These are phyloP conservation scores for Brassica rapa DNA, from an alignment of 345 rosid genomes.

Conservation along the genomic window DNA sequence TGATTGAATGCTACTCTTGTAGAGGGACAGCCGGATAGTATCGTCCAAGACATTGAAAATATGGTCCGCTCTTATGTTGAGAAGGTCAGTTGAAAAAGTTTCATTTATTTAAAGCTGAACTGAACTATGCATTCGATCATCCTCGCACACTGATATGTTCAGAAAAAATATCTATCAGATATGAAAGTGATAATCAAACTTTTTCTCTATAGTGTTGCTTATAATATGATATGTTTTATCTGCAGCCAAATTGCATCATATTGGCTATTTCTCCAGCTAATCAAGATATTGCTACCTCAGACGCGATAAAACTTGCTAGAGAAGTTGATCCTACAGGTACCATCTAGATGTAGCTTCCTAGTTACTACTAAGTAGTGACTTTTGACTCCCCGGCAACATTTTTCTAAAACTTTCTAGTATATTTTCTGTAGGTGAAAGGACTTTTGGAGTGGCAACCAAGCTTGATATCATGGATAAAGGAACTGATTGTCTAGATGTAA, in stretches of 20 bases:
- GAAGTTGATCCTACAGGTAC: constrained; percentile 99
- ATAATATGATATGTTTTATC: constrained; percentile 28
- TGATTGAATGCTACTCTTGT: constrained; percentile 43
- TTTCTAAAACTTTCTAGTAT: background rate
- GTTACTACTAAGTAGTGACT: constrained; percentile 1
- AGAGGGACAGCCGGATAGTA: constrained; percentile 92
- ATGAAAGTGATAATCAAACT: constrained; percentile 4
- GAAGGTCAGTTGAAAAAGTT: constrained; percentile 60
- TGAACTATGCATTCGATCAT: constrained; percentile 9
- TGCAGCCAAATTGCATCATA: constrained; percentile 96
- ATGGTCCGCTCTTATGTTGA: constrained; percentile 99
- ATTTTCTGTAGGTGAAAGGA: constrained; percentile 77
- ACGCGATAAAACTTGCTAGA: constrained; percentile 98
- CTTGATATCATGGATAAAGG: constrained; percentile 99
- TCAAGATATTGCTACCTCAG: constrained; percentile 99
- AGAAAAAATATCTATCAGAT: constrained; percentile 4
- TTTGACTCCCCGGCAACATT: constrained; percentile 23
- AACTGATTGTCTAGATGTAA: constrained; percentile 88
- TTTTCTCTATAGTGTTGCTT: constrained; percentile 20
- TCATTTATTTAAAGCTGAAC: background rate
- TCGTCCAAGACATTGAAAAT: constrained; percentile 91
- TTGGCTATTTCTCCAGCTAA: constrained; percentile 99
- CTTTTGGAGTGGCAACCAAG: constrained; percentile 95
- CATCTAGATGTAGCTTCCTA: constrained; percentile 8
- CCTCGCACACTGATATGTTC: background rate